Evolutionary conservation across 2,329 filamentous ascomycete genomes (phyloP), one percentile per base, ranked within the genome.

Genomic region (Capronia epimyces): DNA sequence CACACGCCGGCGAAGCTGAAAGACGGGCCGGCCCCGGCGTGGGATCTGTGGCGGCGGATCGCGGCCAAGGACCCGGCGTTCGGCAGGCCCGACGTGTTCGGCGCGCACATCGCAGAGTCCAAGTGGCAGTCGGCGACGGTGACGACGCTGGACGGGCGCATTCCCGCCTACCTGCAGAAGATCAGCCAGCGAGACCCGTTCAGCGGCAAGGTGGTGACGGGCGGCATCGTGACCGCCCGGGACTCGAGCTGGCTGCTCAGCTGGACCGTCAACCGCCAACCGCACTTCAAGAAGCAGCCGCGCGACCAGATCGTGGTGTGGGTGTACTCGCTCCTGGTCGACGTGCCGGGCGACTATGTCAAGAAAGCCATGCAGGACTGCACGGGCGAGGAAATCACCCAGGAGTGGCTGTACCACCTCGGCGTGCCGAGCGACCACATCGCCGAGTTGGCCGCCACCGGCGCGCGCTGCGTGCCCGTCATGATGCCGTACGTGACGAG

Each of bases 41-140:
- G 71, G 70, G 61, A 66, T 3, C 60, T 73, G 3, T 74, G 71
- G 71, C 56, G 65, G 2, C 64, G 67, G n/a, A 60, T 73, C 8
- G 64, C 66, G 1, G 65, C 65, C 9, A 68, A 68, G 49, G 56
- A 65, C 47, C 48, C 63, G 8, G 62, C 63, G 0, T 68, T 72
- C 50, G 69, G 70, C 22, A 66, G 68, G 41, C 68, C 71, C 0
- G 66, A 69, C 25, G 70, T 68, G 40, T 75, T 75, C 57, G 68
- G 66, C 50, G 65, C 62, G 1, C 63, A 68, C 20, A 57, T 66
- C 18, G 41, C 58, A 1, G 64, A 71, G 40, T 69, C 67, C 7
- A 66, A 65, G 16, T 65, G 71, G 62, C 66, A 68, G 49, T 69
- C 67, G 0, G 72, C 73, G 24, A 72, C 71, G 3, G 63, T 71